phyloP scores from a whole-genome alignment of 2,329 filamentous ascomycete species.

The Pseudocercospora pini-densiflorae region DNA sequence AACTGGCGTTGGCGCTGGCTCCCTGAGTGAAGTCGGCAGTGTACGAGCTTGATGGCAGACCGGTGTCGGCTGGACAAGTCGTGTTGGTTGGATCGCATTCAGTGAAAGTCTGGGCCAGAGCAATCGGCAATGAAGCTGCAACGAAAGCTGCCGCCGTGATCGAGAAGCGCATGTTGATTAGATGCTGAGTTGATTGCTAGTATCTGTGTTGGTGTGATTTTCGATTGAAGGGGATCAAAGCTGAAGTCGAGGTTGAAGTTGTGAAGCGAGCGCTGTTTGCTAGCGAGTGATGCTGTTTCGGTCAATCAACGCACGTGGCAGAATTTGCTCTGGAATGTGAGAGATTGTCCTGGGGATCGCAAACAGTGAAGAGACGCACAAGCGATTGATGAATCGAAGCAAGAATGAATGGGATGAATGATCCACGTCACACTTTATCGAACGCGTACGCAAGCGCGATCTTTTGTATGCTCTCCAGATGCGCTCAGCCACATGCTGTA shows the following conservation, averaged over 20 bases:
- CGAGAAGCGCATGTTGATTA: slow-evolving; percentile 39
- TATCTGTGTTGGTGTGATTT: background rate
- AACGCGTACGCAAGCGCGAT: slow-evolving; percentile 7
- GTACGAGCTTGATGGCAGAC: slow-evolving; percentile 64
- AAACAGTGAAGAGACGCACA: slow-evolving; percentile 4
- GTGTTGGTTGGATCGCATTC: slow-evolving; percentile 76
- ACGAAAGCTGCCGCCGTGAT: slow-evolving; percentile 41
- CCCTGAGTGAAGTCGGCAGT: slow-evolving; percentile 58
- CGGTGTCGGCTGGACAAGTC: slow-evolving; percentile 72
- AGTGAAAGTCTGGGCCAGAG: slow-evolving; percentile 74
- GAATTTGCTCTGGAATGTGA: background rate
- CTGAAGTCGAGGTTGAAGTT: background rate
- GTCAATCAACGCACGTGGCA: slow-evolving; percentile 7
- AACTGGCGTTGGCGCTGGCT: slow-evolving; percentile 64
- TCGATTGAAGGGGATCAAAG: background rate
- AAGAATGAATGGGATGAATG: background rate
- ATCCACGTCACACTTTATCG: background rate
- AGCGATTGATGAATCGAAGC: slow-evolving; percentile 1
- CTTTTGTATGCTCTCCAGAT: slow-evolving; percentile 6
- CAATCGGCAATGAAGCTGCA: slow-evolving; percentile 50
- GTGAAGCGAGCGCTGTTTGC: background rate
- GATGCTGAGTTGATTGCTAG: background rate
- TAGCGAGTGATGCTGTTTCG: slow-evolving; percentile 1
- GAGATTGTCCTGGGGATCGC: background rate
- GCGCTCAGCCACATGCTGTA: background rate